Evolutionary conservation across 768 basidiomycete genomes (phyloP).

Genomic region (Psilocybe cubensis): DNA sequence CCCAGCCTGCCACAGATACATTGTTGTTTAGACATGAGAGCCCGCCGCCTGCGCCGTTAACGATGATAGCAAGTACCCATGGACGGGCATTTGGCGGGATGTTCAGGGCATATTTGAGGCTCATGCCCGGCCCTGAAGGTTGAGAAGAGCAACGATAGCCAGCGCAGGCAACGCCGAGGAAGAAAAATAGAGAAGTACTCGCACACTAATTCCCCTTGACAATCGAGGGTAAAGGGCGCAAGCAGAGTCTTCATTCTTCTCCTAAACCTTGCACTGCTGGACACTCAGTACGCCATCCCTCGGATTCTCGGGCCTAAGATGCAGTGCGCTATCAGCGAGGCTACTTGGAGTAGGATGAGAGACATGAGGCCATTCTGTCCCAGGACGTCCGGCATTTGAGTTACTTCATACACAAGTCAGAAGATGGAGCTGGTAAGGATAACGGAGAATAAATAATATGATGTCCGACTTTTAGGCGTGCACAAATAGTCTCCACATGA

Average conservation of each 20-base stretch:
- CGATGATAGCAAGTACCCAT: background rate
- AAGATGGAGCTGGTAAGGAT: background rate
- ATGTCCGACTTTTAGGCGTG: background rate
- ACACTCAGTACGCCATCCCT: background rate
- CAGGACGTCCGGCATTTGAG: background rate
- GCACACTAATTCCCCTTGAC: background rate
- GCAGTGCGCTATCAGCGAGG: background rate
- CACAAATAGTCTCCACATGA: background rate
- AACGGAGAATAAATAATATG: background rate
- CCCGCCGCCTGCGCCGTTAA: background rate
- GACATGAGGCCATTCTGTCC: background rate
- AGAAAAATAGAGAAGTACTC: background rate
- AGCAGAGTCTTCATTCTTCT: background rate
- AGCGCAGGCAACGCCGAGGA: background rate
- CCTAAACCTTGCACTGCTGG: background rate
- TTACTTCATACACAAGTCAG: background rate
- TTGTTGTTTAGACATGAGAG: background rate
- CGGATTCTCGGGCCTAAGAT: background rate
- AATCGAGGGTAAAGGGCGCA: background rate
- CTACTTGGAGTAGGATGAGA: background rate
- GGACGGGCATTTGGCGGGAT: background rate
- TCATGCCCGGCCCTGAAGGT: background rate
- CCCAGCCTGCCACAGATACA: background rate
- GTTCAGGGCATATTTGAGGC: background rate
- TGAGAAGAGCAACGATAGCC: background rate